Evolutionary conservation across 495 filamentous ascomycete species (phyloP).

Genomic region (Immersiella caudata): DNA sequence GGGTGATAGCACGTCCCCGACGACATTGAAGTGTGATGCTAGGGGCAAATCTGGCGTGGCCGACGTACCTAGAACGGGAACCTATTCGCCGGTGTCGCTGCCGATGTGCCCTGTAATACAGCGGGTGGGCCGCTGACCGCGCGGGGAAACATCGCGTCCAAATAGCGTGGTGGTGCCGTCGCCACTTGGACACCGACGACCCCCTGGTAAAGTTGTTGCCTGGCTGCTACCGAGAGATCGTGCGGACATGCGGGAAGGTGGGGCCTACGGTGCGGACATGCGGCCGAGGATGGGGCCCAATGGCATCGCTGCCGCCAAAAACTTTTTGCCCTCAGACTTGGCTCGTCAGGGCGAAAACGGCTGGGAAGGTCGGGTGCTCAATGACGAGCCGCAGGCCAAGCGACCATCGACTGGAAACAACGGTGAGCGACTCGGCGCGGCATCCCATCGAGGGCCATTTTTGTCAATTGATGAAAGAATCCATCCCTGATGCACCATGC

Average conservation of each 20-base stretch:
- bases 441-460: neutral
- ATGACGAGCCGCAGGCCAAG: constrained; percentile 4
- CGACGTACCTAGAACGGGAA: neutral
- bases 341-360: neutral
- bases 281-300: neutral
- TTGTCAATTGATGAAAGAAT: neutral
- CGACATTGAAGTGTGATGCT: neutral
- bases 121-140: neutral
- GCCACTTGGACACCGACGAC: neutral
- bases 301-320: neutral
- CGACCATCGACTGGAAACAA: neutral
- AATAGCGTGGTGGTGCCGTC: neutral
- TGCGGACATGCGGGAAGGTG: constrained; percentile 5
- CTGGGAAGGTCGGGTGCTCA: neutral
- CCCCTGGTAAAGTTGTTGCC: constrained; percentile 12
- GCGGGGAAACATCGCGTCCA: neutral
- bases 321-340: neutral
- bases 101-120: neutral
- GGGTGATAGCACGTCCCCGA: neutral
- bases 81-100: neutral
- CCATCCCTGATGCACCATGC: constrained; percentile 1
- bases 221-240: neutral
- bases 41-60: neutral
- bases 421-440: neutral
- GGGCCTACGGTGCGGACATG: neutral